These are phyloP conservation scores for Ascoidea asiatica DNA, from an alignment of 805 yeast species.

Conservation along the genomic window DNA sequence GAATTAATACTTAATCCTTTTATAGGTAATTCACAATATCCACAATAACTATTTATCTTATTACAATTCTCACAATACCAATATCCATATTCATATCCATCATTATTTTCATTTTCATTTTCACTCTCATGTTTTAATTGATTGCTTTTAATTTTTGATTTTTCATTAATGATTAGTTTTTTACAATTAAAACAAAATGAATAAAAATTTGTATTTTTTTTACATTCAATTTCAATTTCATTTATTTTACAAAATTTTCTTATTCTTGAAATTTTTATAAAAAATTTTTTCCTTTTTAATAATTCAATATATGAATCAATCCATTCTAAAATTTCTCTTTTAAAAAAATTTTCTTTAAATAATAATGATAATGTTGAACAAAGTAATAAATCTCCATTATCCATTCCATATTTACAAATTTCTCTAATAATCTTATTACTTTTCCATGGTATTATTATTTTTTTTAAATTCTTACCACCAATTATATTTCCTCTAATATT, in stretches of 20 bases:
- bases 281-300: slow-evolving; percentile 34
- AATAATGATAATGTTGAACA: slow-evolving; percentile 43
- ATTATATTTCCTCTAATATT: neutral
- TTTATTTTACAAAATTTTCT: slow-evolving; percentile 26
- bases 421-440: slow-evolving; percentile 34
- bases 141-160: slow-evolving; percentile 20
- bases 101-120: slow-evolving; percentile 17
- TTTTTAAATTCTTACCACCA: neutral
- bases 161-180: slow-evolving; percentile 45
- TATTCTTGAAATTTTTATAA: slow-evolving; percentile 44
- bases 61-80: slow-evolving; percentile 80
- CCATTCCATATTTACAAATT: slow-evolving; percentile 38
- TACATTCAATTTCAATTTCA: slow-evolving; percentile 15
- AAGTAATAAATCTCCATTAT: slow-evolving; percentile 53
- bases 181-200: slow-evolving; percentile 52
- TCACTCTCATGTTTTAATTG: too few relatives aligned
- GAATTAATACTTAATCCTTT: slow-evolving; percentile 51
- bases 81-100: slow-evolving; percentile 38
- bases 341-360: slow-evolving; percentile 26
- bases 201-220: slow-evolving; percentile 22
- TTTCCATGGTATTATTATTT: slow-evolving; percentile 36
- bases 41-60: slow-evolving; percentile 50
- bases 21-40: slow-evolving; percentile 65
- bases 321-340: slow-evolving; percentile 36
- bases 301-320: slow-evolving; percentile 39